Percentiles rank a stretch among this genome's conserved stretches.
These are phyloP conservation scores for Capsella bursapastoris DNA, from an alignment of 345 rosid genomes.

Conservation along the genomic window DNA sequence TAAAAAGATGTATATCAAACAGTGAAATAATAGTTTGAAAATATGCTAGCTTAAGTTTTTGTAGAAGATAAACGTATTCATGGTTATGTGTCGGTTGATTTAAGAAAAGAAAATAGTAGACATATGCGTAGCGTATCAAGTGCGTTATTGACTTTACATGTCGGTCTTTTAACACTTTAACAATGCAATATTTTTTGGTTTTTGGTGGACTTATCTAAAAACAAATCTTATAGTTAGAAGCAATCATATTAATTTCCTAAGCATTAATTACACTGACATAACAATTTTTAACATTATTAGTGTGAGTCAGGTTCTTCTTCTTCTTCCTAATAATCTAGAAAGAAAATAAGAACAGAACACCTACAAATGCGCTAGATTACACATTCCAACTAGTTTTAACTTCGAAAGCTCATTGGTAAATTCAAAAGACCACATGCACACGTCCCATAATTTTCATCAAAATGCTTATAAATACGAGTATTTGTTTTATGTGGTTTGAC, in stretches of 20 bases:
- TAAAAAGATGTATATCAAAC: not conserved
- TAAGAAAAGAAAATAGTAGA: not conserved
- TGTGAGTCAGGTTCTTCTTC: conserved; percentile 20
- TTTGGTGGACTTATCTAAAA: not conserved
- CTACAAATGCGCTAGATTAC: conserved; percentile 37
- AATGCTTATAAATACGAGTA: not conserved
- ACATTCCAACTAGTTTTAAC: conserved; percentile 18
- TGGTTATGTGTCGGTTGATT: conserved; percentile 32
- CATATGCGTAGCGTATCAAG: conserved; percentile 34
- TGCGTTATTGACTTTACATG: conserved; percentile 35
- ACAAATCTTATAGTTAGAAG: conserved; percentile 14
- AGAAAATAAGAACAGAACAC: conserved; percentile 23
- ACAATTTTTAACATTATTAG: conserved; percentile 1
- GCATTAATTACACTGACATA: conserved; percentile 20
- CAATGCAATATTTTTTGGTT: not conserved
- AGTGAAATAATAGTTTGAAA: not conserved
- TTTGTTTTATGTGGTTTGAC: conserved; percentile 23
- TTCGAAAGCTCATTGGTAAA: conserved; percentile 27
- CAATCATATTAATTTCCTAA: conserved; percentile 17
- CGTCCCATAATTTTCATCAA: conserved; percentile 24
- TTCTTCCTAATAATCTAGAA: conserved; percentile 29
- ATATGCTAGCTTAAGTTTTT: not conserved
- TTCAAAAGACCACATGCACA: conserved; percentile 32
- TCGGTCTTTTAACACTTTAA: conserved; percentile 6
- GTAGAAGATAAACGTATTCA: conserved; percentile 1